Evolutionary conservation across 345 rosid genomes (phyloP), one percentile per base, ranked within the genome.

Genomic region (Eucalyptus marginata): DNA sequence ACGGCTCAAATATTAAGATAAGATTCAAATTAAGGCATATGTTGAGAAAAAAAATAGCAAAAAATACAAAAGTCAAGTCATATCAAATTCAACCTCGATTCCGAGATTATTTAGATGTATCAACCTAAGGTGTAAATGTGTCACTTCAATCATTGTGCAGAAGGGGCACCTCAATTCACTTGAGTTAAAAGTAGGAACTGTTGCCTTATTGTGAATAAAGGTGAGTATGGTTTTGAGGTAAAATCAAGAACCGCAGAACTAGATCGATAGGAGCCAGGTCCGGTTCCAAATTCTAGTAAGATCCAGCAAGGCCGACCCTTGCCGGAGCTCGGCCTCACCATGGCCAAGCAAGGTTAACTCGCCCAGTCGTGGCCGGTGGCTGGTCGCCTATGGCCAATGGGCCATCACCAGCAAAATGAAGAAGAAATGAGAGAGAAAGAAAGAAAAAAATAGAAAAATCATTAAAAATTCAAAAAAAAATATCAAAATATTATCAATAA

Each of bases 321-420:
- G 58, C 25, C 1, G 0, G 0, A 52, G 25, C 58, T 52, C 2
- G 1, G 10, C 58, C 58, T 18, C 58, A 52, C 0, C 58, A 52
- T 20, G 58, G 25, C 25, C 2, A 52, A 52, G 58, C 5, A 52
- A 20, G 5, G 5, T 8, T 52, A 52, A 25, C 25, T 0, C 58
- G 0, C 5, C 58, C 0, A 20, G 0, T 5, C 4, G 0, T 3
- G 58, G 58, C 2, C 25, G 1, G 5, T 52, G 25, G 58, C 10
- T 52, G 0, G 25, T 52, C 2, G 0, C 58, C 58, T 52, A 52
- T 52, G 25, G 25, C 1, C 0, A 18, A 2, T 52, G 58, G 25
- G 10, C 1, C 0, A 52, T 52, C 58, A 52, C 10, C 2, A 0
- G 0, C 25, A 52, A 52, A 52, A 52, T 52, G 2, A 52, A 52